These are phyloP conservation scores for Thyridium curvatum DNA, from an alignment of 2,329 filamentous ascomycete species.

Conservation along the genomic window DNA sequence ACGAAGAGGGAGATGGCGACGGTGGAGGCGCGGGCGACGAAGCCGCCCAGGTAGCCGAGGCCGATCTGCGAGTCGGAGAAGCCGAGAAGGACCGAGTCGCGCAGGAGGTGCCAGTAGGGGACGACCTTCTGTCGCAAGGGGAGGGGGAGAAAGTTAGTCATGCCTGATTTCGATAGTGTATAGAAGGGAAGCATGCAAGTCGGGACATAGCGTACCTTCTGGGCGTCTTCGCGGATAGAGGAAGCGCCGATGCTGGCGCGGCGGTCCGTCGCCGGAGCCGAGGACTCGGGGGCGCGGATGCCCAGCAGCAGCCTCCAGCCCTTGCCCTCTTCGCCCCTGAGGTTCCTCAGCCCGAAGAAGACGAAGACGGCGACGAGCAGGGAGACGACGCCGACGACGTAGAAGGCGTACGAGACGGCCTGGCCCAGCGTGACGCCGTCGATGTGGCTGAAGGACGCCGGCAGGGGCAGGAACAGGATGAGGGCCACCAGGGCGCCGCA, in stretches of 20 bases:
- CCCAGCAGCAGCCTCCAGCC: slow-evolving; percentile 56
- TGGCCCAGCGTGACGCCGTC: slow-evolving; percentile 65
- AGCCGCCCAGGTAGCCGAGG: slow-evolving; percentile 86
- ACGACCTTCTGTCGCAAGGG: slow-evolving; percentile 26
- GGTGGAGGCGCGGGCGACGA: slow-evolving; percentile 88
- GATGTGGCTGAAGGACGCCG: slow-evolving; percentile 67
- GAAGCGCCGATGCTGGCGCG: neutral
- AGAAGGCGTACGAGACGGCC: slow-evolving; percentile 80
- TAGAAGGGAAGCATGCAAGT: no score
- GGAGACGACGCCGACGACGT: slow-evolving; percentile 71
- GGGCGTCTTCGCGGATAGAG: no score
- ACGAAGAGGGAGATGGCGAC: slow-evolving; percentile 95
- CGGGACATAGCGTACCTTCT: slow-evolving; percentile 7
- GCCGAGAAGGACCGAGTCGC: slow-evolving; percentile 61
- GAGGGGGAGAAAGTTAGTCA: no score
- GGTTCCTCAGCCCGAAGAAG: slow-evolving; percentile 65
- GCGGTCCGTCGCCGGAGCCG: neutral
- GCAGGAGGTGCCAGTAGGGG: slow-evolving; percentile 54
- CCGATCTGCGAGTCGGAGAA: slow-evolving; percentile 72
- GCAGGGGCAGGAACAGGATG: slow-evolving; percentile 76
- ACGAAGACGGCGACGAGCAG: slow-evolving; percentile 68
- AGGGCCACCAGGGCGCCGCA: slow-evolving; percentile 85
- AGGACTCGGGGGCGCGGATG: slow-evolving; percentile 18
- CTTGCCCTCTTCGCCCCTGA: slow-evolving; percentile 72
- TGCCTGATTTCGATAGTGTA: no score